Percentiles rank a stretch among this genome's conserved stretches.
phyloP scores from a whole-genome alignment of 768 basidiomycete genomes.

The Podaxis carcinomalis region DNA sequence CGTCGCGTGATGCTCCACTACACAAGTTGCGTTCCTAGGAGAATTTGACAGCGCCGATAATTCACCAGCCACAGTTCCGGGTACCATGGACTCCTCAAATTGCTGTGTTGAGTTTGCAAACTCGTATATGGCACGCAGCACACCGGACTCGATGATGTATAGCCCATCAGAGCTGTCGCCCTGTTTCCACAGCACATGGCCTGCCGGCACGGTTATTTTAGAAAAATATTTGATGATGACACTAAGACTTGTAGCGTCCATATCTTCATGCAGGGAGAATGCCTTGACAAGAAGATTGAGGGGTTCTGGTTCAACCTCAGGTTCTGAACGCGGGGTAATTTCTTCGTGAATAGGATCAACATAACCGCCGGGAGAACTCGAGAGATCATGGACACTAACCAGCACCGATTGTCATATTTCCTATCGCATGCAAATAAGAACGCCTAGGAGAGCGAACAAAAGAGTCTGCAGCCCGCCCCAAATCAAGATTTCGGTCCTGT shows the following conservation, averaged over 20 bases:
- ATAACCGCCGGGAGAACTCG: background rate
- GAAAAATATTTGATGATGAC: slow-evolving; percentile 72
- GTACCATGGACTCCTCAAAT: slow-evolving; percentile 90
- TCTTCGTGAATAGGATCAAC: slow-evolving; percentile 18
- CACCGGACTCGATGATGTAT: slow-evolving; percentile 86
- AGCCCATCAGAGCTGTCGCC: slow-evolving; percentile 77
- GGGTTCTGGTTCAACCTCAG: slow-evolving; percentile 50
- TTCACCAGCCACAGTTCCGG: slow-evolving; percentile 91
- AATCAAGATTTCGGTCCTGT: slow-evolving; percentile 45
- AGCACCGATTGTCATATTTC: slow-evolving; percentile 62
- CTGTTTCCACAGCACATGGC: slow-evolving; percentile 68
- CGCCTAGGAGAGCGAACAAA: slow-evolving; percentile 63
- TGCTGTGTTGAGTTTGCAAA: slow-evolving; percentile 65
- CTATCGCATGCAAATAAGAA: slow-evolving; percentile 65
- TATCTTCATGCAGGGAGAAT: slow-evolving; percentile 68
- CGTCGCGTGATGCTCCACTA: slow-evolving; percentile 68
- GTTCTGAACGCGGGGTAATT: slow-evolving; percentile 21
- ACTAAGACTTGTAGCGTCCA: slow-evolving; percentile 52
- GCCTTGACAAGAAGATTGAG: slow-evolving; percentile 72
- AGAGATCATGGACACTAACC: slow-evolving; percentile 30
- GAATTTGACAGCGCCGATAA: slow-evolving; percentile 77
- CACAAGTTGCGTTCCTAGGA: slow-evolving; percentile 80
- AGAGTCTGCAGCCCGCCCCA: slow-evolving; percentile 37
- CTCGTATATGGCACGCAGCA: slow-evolving; percentile 77
- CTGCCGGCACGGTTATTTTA: slow-evolving; percentile 51